Base-by-base conservation (phyloP, 306 rosid genomes). In the Trifolium dubium region DNA sequence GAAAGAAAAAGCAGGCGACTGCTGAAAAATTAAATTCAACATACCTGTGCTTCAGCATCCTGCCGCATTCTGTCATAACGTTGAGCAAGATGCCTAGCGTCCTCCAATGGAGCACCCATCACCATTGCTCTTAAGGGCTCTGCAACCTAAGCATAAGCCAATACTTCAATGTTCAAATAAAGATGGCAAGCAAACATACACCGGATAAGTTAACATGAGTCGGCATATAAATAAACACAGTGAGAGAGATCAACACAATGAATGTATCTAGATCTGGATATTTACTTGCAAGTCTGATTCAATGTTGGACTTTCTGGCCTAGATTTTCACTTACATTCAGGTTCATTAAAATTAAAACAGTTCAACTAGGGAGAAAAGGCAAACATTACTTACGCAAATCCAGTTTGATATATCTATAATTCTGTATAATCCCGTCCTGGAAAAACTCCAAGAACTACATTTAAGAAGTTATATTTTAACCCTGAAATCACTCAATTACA, bases 81-180 rank as follows among this genome's bases (percentile, higher is more conserved):
- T 79, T 92, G 98, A 81, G 96, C 96, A 73, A 92, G 96, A 88
- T 90, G 92, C 61, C 98, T 85, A 72, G 98, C 98, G 84, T 92
- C 98, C 81, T 92, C 98, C 84, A 92, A 83, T 23, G 98, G 96
- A 73, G 98, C 86, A 47, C 98, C 98, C 92, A 85, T 85, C 61
- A 92, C 94, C 98, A 92, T 89, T 41, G 98, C 96, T 85, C 96
- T 84, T 72, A 92, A 81, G 81, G 98, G 98, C 87, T 92, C 96
- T 31, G 94, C 98, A 65, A 92, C 93, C 98, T 92, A 82, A 56
- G 55, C 79, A 72, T 71, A 44, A 67, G 79, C 39, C 50, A 86
- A 67, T 31, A 67, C 68, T 69, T 64, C 17, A 78, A 65, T 69
- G 54, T 39, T 58, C 72, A 72, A 65, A 76, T 60, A 79, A 47